Conservation (phyloP, 2,329 filamentous ascomycete species). For the Fusarium liriodendri region DNA sequence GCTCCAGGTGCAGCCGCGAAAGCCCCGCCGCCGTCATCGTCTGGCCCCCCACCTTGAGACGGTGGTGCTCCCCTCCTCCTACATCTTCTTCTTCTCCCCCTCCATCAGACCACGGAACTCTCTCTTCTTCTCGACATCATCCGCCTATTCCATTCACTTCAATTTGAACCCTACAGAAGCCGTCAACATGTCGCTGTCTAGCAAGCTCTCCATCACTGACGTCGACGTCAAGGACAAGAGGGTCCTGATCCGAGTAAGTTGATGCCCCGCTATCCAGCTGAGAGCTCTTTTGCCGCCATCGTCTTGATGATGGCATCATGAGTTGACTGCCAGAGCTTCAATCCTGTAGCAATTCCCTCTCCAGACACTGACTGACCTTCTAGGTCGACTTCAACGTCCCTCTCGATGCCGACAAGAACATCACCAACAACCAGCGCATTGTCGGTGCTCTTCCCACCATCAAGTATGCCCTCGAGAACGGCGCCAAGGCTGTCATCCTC, state of each 20-base stretch:
- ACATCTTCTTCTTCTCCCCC: slow-evolving; percentile 25
- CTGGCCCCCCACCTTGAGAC: slow-evolving; percentile 30
- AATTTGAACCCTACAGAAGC: slow-evolving; percentile 13
- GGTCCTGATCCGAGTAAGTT: slow-evolving; percentile 92
- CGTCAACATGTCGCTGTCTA: slow-evolving; percentile 91
- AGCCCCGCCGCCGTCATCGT: slow-evolving; percentile 38
- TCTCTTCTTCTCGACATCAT: slow-evolving; percentile 32
- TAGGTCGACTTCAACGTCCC: slow-evolving; percentile 99
- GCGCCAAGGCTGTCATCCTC: slow-evolving; percentile 91
- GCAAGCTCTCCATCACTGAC: slow-evolving; percentile 97
- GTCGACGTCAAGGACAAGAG: slow-evolving; percentile 98
- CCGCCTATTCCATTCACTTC: slow-evolving; percentile 31
- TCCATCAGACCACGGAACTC: slow-evolving; percentile 30
- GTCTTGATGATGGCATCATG: slow-evolving; percentile 1
- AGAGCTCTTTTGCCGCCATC: slow-evolving; percentile 9
- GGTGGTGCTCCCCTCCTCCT: slow-evolving; percentile 28
- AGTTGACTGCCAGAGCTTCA: slow-evolving; percentile 2
- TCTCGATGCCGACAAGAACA: slow-evolving; percentile 89
- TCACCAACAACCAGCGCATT: slow-evolving; percentile 99
- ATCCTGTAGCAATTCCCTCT: slow-evolving; percentile 6
- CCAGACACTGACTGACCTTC: slow-evolving; percentile 22
- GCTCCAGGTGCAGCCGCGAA: slow-evolving; percentile 30
- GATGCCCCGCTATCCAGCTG: slow-evolving; percentile 46
- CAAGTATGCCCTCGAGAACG: slow-evolving; percentile 91
- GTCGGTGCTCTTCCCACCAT: slow-evolving; percentile 95